Percentiles rank a stretch among this genome's conserved stretches.
These are phyloP conservation scores for Phialemoniopsis sp. DNA, from an alignment of 2,329 filamentous ascomycete species.

Conservation along the genomic window DNA sequence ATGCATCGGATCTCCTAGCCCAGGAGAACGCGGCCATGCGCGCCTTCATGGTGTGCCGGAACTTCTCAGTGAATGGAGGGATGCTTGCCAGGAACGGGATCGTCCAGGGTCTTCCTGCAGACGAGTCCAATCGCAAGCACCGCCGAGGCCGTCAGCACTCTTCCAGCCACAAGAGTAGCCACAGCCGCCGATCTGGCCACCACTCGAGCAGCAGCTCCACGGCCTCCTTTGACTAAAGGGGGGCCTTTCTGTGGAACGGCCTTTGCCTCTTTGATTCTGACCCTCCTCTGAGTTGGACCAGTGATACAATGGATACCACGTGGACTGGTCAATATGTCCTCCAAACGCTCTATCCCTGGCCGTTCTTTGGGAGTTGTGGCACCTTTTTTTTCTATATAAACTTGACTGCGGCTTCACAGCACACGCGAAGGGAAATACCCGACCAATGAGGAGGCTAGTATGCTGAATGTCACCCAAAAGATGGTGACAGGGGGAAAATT, in stretches of 20 bases:
- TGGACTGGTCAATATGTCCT: too few relatives aligned
- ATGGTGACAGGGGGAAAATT: neutral
- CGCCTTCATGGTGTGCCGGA: conserved; percentile 95
- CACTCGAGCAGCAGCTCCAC: conserved; percentile 62
- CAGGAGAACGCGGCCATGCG: conserved; percentile 93
- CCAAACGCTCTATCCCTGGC: too few relatives aligned
- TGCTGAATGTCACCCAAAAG: neutral
- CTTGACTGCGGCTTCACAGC: conserved; percentile 29
- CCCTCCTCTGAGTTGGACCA: too few relatives aligned
- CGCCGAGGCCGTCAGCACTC: conserved; percentile 43
- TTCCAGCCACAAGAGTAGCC: conserved; percentile 34
- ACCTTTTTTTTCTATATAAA: conserved; percentile 19
- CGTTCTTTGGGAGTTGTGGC: neutral
- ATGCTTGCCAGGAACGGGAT: conserved; percentile 73
- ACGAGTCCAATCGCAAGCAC: conserved; percentile 43
- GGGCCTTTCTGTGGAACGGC: conserved; percentile 4
- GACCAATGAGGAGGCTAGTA: neutral
- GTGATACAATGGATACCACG: too few relatives aligned
- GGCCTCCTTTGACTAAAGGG: conserved; percentile 49
- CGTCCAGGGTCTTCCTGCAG: conserved; percentile 60
- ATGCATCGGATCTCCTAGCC: conserved; percentile 76
- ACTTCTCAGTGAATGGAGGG: conserved; percentile 95
- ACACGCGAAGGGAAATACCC: conserved; percentile 16
- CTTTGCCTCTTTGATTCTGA: too few relatives aligned
- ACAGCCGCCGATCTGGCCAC: conserved; percentile 48